Evolutionary conservation across 2,329 filamentous ascomycete species (phyloP), one percentile per base, ranked within the genome.

Genomic region (Ophiocordyceps unilateralis): DNA sequence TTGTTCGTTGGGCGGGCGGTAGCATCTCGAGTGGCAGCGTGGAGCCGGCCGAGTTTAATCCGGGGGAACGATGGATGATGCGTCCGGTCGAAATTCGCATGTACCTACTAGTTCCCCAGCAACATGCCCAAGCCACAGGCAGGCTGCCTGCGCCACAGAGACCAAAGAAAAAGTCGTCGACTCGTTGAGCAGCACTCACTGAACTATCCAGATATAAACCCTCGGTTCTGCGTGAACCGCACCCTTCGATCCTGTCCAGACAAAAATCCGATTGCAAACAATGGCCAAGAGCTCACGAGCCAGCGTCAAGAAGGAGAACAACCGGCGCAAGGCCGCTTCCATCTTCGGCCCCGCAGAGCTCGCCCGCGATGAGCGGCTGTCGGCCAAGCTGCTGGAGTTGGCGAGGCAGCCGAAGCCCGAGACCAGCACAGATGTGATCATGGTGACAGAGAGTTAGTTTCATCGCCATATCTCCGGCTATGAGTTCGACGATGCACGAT

Each of bases 221-320:
- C n/a, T n/a, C n/a, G n/a, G n/a, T 26, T 26, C 24, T 26, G 24
- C 9, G 9, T 26, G 24, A 26, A 26, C 24, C 7, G 4, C 9
- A 26, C 24, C 24, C 26, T 5, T 10, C 10, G 14, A 9, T 28
- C 3, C 26, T 28, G 26, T 12, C 26, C n/a, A 28, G 10, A 11
- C 26, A 28, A 28, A 12, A 11, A 3, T 28, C 10, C 3, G 10
- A 28, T 28, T n/a, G 10, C 26, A 36, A 12, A 36, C 4, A 53
- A 96, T 95, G 89, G 89, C 88, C 21, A 95, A 93, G 61, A 83
- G 84, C 58, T 69, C 83, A 47, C 74, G 89, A 59, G 76, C 88
- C 50, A 93, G 81, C 58, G 69, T 74, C 50, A 77, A 71, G 54
- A 95, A 95, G 68, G 71, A 72, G 55, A 95, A 95, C 68, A 86